Percentiles rank a stretch among this genome's conserved stretches.
Evolutionary conservation across 2,329 filamentous ascomycete species (phyloP).

Genomic region (Fusarium ambrosium): DNA sequence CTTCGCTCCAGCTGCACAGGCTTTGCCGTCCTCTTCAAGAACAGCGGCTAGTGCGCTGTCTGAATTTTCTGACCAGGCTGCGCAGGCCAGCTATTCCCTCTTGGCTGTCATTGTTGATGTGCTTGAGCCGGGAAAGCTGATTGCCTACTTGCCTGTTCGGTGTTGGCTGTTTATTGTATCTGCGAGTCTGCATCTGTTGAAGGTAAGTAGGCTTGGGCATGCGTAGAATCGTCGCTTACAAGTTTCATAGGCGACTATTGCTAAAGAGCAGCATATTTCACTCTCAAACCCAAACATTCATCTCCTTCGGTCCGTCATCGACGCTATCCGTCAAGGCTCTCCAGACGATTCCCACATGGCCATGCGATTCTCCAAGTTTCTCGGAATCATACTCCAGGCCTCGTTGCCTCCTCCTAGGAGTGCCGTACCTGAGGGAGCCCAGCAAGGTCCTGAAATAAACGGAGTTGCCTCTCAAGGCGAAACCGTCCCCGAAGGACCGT

Average conservation of each 20-base stretch:
- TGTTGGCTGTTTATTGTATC: slow-evolving; percentile 33
- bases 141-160: slow-evolving; percentile 22
- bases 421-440: neutral
- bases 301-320: slow-evolving; percentile 20
- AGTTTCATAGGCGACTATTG: slow-evolving; percentile 9
- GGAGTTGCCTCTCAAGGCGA: neutral
- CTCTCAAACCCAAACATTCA: slow-evolving; percentile 14
- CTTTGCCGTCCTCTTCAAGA: neutral
- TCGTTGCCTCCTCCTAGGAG: slow-evolving; percentile 3
- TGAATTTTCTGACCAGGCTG: slow-evolving; percentile 15
- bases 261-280: slow-evolving; percentile 9
- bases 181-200: slow-evolving; percentile 26
- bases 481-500: neutral
- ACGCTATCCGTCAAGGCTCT: slow-evolving; percentile 17
- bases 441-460: neutral
- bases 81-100: slow-evolving; percentile 19
- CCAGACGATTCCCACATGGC: slow-evolving; percentile 32
- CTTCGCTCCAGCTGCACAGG: slow-evolving; percentile 21
- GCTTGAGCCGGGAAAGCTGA: slow-evolving; percentile 8
- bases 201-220: neutral
- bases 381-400: slow-evolving; percentile 20
- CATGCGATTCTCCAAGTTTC: slow-evolving; percentile 29
- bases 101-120: slow-evolving; percentile 20
- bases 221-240: neutral
- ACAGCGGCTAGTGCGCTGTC: neutral